Base-by-base conservation (phyloP, 805 yeast species). In the Candida sonorensis region DNA sequence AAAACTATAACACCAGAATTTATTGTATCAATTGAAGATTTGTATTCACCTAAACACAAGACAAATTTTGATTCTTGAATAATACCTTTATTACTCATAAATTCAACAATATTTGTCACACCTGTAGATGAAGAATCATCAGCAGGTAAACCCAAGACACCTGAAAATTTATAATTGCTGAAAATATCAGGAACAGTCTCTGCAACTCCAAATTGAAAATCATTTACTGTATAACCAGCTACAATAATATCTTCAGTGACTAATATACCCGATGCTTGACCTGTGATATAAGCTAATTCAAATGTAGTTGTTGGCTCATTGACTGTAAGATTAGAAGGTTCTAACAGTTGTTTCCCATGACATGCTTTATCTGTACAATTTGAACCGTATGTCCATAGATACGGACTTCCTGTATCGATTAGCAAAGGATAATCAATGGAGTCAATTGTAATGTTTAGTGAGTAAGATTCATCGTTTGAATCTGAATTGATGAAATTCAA, bases 341-440 rank as follows among this genome's bases (percentile, higher is more conserved):
- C 53, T 39, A 55, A 62, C 3, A 60, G 37, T 6, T 45, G 38
- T 19, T 57, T 48, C 21, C 46, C 46, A 3, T 47, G 31, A 43
- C 83, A 77, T 1, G 72, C 60, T 5, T 44, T 15, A 31, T 63
- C 63, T 1, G 56, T 50, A 55, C 84, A 77, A 23, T 66, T 52
- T 1, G 61, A 50, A 29, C 72, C 75, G 48, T 74, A 76, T 4
- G 78, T 63, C 85, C 85, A 78, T 2, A 75, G 49, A 36, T 75
- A 69, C 12, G 77, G 75, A 17, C 81, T 73, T 6, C 81, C 84
- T 0, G 85, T 78, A 51, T 78, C 85, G 12, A 78, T 55, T 13
- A 78, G 61, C 24, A 78, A 54, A 5, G 72, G 72, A 42, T 66
- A 74, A 20, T 57, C 56, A n/a, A 50, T 48, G n/a, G 59, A 44